Conservation (phyloP, 805 yeast genomes). For the Metschnikowia vanudenii region DNA sequence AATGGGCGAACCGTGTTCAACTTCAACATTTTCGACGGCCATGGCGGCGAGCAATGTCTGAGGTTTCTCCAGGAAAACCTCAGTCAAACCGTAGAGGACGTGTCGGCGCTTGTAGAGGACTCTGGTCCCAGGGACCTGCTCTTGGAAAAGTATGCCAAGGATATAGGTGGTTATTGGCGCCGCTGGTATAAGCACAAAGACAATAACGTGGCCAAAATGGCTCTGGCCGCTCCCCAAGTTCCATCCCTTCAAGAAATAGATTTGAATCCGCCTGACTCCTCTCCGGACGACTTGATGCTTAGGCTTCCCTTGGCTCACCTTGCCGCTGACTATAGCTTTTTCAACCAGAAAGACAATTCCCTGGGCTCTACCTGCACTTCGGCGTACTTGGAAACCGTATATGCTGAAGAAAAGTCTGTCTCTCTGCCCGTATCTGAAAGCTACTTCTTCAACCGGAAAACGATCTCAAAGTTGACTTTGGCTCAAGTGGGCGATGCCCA, state of each 20-base stretch:
- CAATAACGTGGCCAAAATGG: slow-evolving; percentile 29
- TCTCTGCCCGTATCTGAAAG: slow-evolving; percentile 31
- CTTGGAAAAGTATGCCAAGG: slow-evolving; percentile 51
- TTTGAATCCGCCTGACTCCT: too few species aligned
- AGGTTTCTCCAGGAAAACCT: slow-evolving; percentile 55
- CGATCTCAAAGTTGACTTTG: slow-evolving; percentile 64
- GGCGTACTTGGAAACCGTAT: slow-evolving; percentile 52
- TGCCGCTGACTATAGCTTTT: slow-evolving; percentile 61
- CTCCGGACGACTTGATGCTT: slow-evolving; percentile 54
- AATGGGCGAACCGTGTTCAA: slow-evolving; percentile 44
- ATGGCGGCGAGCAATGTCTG: slow-evolving; percentile 82
- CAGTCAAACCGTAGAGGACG: slow-evolving; percentile 49
- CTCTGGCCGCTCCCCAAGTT: slow-evolving; percentile 17
- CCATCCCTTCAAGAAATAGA: slow-evolving; percentile 15
- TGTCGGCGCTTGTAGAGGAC: slow-evolving; percentile 22
- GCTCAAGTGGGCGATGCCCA: slow-evolving; percentile 94
- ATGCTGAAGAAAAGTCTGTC: slow-evolving; percentile 27
- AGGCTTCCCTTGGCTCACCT: slow-evolving; percentile 66
- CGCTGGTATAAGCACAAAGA: slow-evolving; percentile 57
- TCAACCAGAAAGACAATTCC: slow-evolving; percentile 36
- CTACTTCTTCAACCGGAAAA: slow-evolving; percentile 63
- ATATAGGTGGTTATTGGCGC: slow-evolving; percentile 84
- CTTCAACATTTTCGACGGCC: slow-evolving; percentile 87
- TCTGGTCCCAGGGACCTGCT: slow-evolving; percentile 37
- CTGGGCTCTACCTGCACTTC: slow-evolving; percentile 78